Evolutionary conservation across 2,329 filamentous ascomycete genomes (phyloP).

Genomic region (Fusarium anguioides): DNA sequence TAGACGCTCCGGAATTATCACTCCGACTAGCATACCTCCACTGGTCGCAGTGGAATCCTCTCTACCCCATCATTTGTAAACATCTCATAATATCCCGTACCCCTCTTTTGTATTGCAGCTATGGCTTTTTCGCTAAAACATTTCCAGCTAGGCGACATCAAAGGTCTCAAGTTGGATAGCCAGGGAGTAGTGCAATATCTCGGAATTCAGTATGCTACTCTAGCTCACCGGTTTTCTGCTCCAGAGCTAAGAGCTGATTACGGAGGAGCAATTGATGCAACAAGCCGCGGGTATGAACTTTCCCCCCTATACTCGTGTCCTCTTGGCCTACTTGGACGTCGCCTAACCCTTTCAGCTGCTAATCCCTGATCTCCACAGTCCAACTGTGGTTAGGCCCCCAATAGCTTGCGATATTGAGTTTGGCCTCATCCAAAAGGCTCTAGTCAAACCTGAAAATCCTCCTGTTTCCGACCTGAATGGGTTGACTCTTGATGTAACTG

Average conservation of each 20-base stretch:
- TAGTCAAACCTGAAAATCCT: not conserved
- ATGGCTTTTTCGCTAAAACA: not conserved
- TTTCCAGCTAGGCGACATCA: not conserved
- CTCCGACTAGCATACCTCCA: not conserved
- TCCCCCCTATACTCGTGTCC: fast-evolving
- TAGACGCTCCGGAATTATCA: not conserved
- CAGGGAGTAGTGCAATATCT: not conserved
- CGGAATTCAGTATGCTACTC: not conserved
- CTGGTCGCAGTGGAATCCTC: not conserved
- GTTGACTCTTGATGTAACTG: not conserved
- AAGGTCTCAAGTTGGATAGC: not conserved
- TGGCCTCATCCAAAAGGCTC: not conserved
- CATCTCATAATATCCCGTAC: not conserved
- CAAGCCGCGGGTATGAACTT: not conserved
- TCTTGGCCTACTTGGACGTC: not conserved
- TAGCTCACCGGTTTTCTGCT: not conserved
- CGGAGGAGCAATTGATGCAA: not conserved
- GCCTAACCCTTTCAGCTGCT: fast-evolving
- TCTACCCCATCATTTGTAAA: not conserved
- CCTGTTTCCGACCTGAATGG: not conserved
- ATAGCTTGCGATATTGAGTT: not conserved
- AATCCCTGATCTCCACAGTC: not conserved
- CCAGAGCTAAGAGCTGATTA: not conserved
- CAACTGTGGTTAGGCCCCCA: not conserved
- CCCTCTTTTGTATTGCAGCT: not conserved